phyloP scores from a whole-genome alignment of 176 grass and related monocot species.

The Oryza longistaminata region DNA sequence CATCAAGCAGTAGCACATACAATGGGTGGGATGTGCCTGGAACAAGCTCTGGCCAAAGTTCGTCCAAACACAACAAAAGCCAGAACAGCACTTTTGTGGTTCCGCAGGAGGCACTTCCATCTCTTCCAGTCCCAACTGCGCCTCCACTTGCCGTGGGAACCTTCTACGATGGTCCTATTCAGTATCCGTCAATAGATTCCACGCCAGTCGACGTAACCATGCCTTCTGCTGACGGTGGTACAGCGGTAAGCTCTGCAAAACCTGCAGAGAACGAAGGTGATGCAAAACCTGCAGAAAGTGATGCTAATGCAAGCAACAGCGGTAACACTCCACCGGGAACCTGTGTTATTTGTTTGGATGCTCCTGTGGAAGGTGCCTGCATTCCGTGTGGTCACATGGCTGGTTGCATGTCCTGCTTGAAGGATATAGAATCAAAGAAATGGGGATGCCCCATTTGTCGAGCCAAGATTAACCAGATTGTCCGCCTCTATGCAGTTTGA shows the following conservation, averaged over 20 bases:
- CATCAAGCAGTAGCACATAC: constrained; percentile 58
- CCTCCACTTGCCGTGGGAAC: constrained; percentile 64
- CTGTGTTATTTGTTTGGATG: constrained; percentile 97
- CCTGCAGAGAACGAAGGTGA: constrained; percentile 28
- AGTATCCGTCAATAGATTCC: constrained; percentile 81
- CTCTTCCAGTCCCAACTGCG: constrained; percentile 59
- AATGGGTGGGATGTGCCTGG: constrained; percentile 65
- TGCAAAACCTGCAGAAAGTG: background rate
- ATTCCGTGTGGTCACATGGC: constrained; percentile 99
- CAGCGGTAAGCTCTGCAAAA: constrained; percentile 17
- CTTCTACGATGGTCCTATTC: constrained; percentile 62
- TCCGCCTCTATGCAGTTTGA: constrained; percentile 94
- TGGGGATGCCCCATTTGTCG: constrained; percentile 94
- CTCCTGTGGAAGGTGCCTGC: constrained; percentile 87
- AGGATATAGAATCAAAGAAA: constrained; percentile 82
- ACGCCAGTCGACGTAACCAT: constrained; percentile 55
- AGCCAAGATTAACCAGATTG: constrained; percentile 74
- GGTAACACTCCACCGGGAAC: constrained; percentile 37
- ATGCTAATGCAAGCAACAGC: constrained; percentile 21
- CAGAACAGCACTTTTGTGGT: constrained; percentile 27
- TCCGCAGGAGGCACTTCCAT: constrained; percentile 31
- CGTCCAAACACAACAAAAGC: constrained; percentile 16
- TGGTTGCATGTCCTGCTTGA: constrained; percentile 93
- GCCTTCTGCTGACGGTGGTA: constrained; percentile 2
- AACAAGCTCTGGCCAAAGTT: constrained; percentile 48